Base-by-base conservation (phyloP, 2,329 filamentous ascomycete genomes). In the Botrytis aclada region DNA sequence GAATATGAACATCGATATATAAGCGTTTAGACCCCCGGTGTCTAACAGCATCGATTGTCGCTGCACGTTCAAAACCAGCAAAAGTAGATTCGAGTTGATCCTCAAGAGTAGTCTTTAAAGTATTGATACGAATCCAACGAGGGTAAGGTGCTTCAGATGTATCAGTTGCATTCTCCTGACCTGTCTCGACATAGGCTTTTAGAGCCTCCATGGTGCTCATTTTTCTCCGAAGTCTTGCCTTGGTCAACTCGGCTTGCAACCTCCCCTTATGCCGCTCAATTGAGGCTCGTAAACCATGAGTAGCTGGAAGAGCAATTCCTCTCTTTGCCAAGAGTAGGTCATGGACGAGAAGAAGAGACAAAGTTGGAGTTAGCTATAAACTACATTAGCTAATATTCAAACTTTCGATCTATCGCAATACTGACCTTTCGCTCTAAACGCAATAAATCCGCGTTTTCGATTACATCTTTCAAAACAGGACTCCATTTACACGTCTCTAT, bases 401-500 rank as follows among this genome's bases (percentile, higher is more conserved):
- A 73, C 6, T 47, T 22, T 51, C 8, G 34, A 60, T 58, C 8
- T 10, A 69, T 16, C 41, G 58, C n/a, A 47, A 65, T 37, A 25
- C 72, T 77, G 81, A 96, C 95, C 89, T 97, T 97, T 76, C 89
- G 91, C 84, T 99, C 96, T 16, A 90, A 83, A n/a, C 87, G 87
- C 51, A 98, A 84, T 51, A 98, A 84, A 5, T 89, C 91, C 1
- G 94, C 88, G 76, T 87, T 89, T 77, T 98, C 94, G 79, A 99
- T 89, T n/a, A 98, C 91, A 79, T 97, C 94, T 79, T 94, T 94
- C 65, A 99, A 84, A 4, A 98, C 86, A 5, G 85, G 81, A 78
- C 95, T 96, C 93, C 95, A 98, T 89, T 97, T 98, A 77, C 92
- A 90, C 1, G 93, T 90, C 82, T 98, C 95, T 34, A 92, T 88